Evolutionary conservation across 306 rosid species (phyloP), one percentile per base, ranked within the genome.

Genomic region (Purshia tridentata): DNA sequence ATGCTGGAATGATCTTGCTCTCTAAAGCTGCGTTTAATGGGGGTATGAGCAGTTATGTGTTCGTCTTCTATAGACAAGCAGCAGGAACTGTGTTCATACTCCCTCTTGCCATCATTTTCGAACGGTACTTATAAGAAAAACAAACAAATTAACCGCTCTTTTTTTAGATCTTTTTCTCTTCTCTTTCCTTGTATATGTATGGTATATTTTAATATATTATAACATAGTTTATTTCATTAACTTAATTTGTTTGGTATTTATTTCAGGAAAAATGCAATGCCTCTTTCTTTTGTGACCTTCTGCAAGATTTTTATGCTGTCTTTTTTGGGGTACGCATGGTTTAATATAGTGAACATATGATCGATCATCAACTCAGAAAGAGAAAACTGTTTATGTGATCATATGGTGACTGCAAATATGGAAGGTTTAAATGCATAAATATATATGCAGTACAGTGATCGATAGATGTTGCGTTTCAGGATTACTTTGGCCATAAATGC

Each of bases 281-380:
- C 79, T 35, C 80, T 83, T 8, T 85, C 90, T 5, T 77, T 77
- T 55, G 10, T 46, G 41, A 83, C 71, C 74, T 65, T 81, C 72
- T 77, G 84, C 85, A 88, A 88, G 84, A 83, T 85, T 80, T 88
- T 88, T 73, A 14, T 75, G 74, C 71, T 62, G 64, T 66, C 92
- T 44, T 81, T 88, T 6, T n/a, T 88, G 20, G 92, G 90, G 90
- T 88, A 58, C 9, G 83, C 35, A 39, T 58, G 52, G 4, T 3
- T 29, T 78, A 29, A 29, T 29, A 29, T 29, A 29, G 35, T 29
- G 35, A 29, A n/a, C n/a, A n/a, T n/a, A n/a, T 29, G 2, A 29
- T 29, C 35, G 35, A 29, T 29, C 35, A 29, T 29, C 35, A 29
- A 29, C 2, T 29, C 35, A 29, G 2, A 29, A 29, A 29, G 35